Conservation (phyloP, 2,329 filamentous ascomycete species). For the Cladosporium sp. region DNA sequence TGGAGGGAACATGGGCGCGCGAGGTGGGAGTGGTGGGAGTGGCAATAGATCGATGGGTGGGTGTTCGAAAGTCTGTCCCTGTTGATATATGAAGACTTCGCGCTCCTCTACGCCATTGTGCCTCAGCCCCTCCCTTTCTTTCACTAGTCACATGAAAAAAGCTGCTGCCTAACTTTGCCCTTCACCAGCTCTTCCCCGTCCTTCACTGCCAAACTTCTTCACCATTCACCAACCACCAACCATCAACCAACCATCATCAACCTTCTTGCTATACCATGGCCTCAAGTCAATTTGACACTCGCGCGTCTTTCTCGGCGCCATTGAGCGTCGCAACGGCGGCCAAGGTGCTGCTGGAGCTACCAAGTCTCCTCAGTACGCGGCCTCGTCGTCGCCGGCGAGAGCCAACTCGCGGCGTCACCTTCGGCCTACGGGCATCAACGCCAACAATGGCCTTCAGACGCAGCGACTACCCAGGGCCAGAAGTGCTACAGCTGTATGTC, state of each 20-base stretch:
- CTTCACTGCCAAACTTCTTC: neutral
- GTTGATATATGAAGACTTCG: neutral
- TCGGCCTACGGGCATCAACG: neutral
- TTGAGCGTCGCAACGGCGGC: conserved; percentile 53
- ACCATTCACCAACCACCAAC: neutral
- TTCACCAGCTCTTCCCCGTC: neutral
- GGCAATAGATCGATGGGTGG: neutral
- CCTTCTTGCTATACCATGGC: neutral
- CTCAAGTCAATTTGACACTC: neutral
- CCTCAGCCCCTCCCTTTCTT: neutral
- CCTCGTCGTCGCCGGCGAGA: neutral
- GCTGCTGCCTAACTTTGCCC: neutral
- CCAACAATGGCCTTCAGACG: neutral
- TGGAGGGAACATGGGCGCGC: neutral
- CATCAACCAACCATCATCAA: neutral
- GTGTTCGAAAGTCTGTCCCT: neutral
- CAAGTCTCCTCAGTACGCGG: conserved; percentile 38
- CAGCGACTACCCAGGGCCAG: conserved; percentile 76
- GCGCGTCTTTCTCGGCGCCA: conserved; percentile 60
- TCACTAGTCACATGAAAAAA: neutral
- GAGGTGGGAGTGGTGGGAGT: neutral
- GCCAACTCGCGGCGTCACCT: neutral
- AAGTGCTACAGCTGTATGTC: conserved; percentile 98
- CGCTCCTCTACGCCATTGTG: neutral
- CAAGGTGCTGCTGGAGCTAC: conserved; percentile 28